A percentile compares a stretch with the other conserved stretches of the same genome.
phyloP scores from a whole-genome alignment of 441 rosid genomes.

The Arabidopsis hybrid region DNA sequence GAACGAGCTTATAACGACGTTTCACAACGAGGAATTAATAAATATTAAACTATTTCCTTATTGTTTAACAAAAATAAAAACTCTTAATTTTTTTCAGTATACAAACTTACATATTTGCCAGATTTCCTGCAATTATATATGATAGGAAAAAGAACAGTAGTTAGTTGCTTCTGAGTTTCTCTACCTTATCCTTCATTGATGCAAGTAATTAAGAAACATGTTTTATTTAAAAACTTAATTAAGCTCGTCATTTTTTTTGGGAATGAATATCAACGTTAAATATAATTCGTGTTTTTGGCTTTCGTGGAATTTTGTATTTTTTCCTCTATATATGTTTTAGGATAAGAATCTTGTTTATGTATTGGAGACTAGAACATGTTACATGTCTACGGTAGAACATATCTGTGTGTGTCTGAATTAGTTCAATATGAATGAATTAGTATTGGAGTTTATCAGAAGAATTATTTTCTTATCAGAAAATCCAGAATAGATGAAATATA shows the following conservation, averaged over 20 bases:
- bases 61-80: too few relatives aligned
- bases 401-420: background rate
- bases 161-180: background rate
- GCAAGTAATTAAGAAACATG: background rate
- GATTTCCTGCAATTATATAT: background rate
- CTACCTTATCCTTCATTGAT: background rate
- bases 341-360: background rate
- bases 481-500: background rate
- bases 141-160: background rate
- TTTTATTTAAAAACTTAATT: background rate
- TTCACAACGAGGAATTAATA: conserved; percentile 35
- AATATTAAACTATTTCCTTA: conserved; percentile 2
- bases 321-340: too few relatives aligned
- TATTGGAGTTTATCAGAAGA: background rate
- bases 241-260: too few relatives aligned
- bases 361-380: background rate
- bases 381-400: background rate
- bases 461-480: background rate
- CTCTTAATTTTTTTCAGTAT: background rate
- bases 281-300: too few relatives aligned
- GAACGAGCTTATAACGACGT: conserved; percentile 51
- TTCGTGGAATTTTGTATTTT: too few relatives aligned
- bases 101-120: background rate
- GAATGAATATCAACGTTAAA: too few relatives aligned
- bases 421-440: background rate